A percentile compares a stretch with the other conserved stretches of the same genome.
Conservation (phyloP, 441 rosid genomes). For the Heliophila coronopifolia region DNA sequence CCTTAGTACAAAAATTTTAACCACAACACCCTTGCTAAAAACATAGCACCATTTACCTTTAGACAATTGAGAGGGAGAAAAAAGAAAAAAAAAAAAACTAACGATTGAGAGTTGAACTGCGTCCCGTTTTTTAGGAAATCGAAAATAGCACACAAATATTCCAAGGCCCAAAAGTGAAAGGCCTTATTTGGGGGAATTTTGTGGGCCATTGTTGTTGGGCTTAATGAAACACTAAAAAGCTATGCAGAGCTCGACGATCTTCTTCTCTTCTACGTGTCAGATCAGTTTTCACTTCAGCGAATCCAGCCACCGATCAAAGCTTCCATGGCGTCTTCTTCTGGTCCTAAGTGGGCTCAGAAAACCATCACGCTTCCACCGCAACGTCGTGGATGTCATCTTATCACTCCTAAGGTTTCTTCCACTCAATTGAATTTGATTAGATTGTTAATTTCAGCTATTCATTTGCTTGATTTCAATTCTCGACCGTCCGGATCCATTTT, state of each 20-base stretch:
- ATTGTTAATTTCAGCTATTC: background rate
- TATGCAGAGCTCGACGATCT: slow-evolving; percentile 37
- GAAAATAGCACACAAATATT: slow-evolving; percentile 2
- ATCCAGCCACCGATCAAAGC: slow-evolving; percentile 35
- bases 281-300: slow-evolving; percentile 35
- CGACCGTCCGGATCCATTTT: too few relatives aligned
- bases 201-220: slow-evolving; percentile 28
- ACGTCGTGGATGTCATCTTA: slow-evolving; percentile 85
- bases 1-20: too few relatives aligned
- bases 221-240: slow-evolving; percentile 16
- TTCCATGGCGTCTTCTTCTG: slow-evolving; percentile 45
- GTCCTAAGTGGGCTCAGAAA: slow-evolving; percentile 90
- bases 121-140: background rate
- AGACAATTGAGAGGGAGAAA: too few relatives aligned
- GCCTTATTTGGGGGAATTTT: slow-evolving; percentile 15
- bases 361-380: slow-evolving; percentile 71
- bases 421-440: background rate
- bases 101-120: slow-evolving; percentile 8
- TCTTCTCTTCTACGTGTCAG: slow-evolving; percentile 33
- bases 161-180: slow-evolving; percentile 32
- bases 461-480: too few relatives aligned
- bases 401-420: slow-evolving; percentile 61
- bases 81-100: too few relatives aligned
- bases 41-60: too few relatives aligned
- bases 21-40: too few relatives aligned